phyloP scores from a whole-genome alignment of 441 rosid species.

The Aquilaria agallochum region DNA sequence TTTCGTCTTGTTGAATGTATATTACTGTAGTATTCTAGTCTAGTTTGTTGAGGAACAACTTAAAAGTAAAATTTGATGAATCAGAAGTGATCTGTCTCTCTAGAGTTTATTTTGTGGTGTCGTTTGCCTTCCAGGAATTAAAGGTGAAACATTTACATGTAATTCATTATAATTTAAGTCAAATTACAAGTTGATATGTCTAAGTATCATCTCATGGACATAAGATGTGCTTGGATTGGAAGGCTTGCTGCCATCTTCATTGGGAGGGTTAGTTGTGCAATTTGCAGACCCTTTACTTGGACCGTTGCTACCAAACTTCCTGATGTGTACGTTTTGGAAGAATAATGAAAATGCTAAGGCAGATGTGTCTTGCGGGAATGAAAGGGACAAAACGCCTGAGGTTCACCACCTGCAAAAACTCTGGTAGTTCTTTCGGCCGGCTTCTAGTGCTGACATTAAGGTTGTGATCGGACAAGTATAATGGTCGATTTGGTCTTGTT shows the following conservation, averaged over 20 bases:
- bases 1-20: no score
- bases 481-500: no score
- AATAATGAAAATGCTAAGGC: background rate
- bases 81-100: no score
- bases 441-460: background rate
- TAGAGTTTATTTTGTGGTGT: no score
- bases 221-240: background rate
- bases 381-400: background rate
- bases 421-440: background rate
- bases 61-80: no score
- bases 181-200: no score
- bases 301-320: background rate
- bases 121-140: no score
- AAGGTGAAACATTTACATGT: no score
- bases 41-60: no score
- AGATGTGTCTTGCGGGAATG: background rate
- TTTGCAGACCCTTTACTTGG: background rate
- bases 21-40: no score
- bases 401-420: background rate
- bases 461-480: no score
- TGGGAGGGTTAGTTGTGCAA: background rate
- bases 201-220: background rate
- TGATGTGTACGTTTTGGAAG: background rate
- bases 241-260: background rate
- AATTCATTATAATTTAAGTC: no score